Evolutionary conservation across 345 rosid species (phyloP).

Genomic region (Hibiscus syriacus): DNA sequence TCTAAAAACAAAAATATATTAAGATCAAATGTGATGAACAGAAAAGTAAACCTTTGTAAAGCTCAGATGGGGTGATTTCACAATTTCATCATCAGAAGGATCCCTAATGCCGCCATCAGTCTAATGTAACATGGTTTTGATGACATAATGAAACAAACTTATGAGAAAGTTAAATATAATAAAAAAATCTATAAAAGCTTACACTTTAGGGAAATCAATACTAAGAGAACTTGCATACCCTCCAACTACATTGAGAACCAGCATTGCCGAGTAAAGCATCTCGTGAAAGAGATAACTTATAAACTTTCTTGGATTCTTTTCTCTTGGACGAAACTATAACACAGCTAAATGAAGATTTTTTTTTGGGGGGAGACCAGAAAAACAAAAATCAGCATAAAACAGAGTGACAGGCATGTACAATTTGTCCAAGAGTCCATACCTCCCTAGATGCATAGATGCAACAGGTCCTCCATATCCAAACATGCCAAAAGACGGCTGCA

Average conservation of each 20-base stretch:
- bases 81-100: conserved; percentile 43
- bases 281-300: conserved; percentile 38
- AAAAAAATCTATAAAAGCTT: neutral
- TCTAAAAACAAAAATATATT: neutral
- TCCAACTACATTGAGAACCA: conserved; percentile 38
- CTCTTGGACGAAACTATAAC: conserved; percentile 66
- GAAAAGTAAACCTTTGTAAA: conserved; percentile 47
- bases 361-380: neutral
- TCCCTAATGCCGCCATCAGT: conserved; percentile 53
- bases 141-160: conserved; percentile 4
- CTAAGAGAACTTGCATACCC: conserved; percentile 26
- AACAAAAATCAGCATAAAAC: neutral
- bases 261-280: conserved; percentile 37
- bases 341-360: conserved; percentile 30
- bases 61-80: conserved; percentile 47
- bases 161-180: neutral
- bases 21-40: neutral
- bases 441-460: conserved; percentile 56
- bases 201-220: neutral
- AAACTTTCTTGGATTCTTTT: conserved; percentile 46
- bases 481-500: conserved; percentile 58
- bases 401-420: neutral
- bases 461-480: conserved; percentile 60
- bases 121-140: conserved; percentile 21
- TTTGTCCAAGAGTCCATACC: conserved; percentile 21